Conservation (phyloP, 257 asterid genomes). For the Solanum rostratum region DNA sequence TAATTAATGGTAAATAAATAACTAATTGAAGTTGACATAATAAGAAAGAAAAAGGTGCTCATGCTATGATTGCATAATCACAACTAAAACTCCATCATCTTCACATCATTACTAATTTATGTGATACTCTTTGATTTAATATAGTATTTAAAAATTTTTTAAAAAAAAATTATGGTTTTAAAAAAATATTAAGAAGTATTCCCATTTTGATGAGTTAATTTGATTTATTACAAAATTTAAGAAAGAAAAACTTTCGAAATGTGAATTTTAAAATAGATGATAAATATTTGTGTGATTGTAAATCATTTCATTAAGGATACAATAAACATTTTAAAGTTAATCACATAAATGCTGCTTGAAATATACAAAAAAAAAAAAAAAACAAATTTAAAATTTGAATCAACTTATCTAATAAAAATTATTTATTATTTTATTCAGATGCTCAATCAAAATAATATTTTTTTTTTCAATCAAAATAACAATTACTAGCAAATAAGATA, state of each 20-base stretch:
- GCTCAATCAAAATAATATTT: too few relatives aligned
- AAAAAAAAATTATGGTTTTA: too few relatives aligned
- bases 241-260: too few relatives aligned
- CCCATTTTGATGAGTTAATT: too few relatives aligned
- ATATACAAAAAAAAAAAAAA: background rate
- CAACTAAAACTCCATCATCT: background rate
- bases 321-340: too few relatives aligned
- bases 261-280: too few relatives aligned
- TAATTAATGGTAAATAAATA: background rate
- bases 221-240: too few relatives aligned
- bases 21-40: background rate
- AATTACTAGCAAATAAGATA: background rate
- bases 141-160: too few relatives aligned
- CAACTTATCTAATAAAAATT: background rate
- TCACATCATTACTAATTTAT: background rate
- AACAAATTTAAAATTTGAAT: background rate
- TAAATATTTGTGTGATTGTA: too few relatives aligned
- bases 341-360: background rate
- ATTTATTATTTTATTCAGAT: background rate
- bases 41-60: background rate
- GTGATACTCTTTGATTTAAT: too few relatives aligned
- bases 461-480: background rate
- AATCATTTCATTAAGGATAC: too few relatives aligned
- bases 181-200: too few relatives aligned
- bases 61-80: background rate